phyloP scores from a whole-genome alignment of 441 rosid species.

The Viola pubescens region DNA sequence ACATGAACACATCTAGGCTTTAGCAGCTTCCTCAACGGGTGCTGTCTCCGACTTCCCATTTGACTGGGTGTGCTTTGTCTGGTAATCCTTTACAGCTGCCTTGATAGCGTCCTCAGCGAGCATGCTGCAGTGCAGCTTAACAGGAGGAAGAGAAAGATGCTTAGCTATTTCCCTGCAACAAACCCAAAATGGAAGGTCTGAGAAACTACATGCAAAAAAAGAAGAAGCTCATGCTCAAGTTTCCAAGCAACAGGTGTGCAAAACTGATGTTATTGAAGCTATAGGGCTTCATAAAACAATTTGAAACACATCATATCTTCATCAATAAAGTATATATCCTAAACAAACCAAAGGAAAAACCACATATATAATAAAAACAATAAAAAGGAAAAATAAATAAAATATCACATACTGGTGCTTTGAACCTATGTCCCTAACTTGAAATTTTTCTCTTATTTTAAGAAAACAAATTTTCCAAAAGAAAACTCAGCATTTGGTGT shows the following conservation, averaged over 20 bases:
- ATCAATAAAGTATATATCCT: too few relatives aligned
- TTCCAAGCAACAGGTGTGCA: background rate
- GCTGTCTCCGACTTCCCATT: constrained; percentile 22
- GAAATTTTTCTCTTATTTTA: too few relatives aligned
- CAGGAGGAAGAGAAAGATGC: constrained; percentile 94
- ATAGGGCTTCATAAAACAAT: too few relatives aligned
- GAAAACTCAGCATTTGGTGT: too few relatives aligned
- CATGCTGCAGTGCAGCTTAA: constrained; percentile 98
- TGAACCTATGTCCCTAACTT: too few relatives aligned
- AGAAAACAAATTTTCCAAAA: too few relatives aligned
- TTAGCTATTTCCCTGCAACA: constrained; percentile 73
- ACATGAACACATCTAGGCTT: constrained; percentile 29
- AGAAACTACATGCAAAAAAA: background rate
- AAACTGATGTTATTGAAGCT: too few relatives aligned
- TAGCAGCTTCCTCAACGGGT: constrained; percentile 39
- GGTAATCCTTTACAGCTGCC: constrained; percentile 88
- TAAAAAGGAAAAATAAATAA: too few relatives aligned
- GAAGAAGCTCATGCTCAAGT: background rate
- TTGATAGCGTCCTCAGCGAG: constrained; percentile 98
- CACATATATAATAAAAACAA: too few relatives aligned
- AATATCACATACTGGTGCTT: too few relatives aligned
- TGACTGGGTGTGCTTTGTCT: constrained; percentile 48
- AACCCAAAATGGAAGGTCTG: background rate
- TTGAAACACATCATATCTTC: too few relatives aligned
- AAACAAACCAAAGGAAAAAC: too few relatives aligned